phyloP scores from a whole-genome alignment of 768 basidiomycete species.

The Pilatotrama ljubarskyi region DNA sequence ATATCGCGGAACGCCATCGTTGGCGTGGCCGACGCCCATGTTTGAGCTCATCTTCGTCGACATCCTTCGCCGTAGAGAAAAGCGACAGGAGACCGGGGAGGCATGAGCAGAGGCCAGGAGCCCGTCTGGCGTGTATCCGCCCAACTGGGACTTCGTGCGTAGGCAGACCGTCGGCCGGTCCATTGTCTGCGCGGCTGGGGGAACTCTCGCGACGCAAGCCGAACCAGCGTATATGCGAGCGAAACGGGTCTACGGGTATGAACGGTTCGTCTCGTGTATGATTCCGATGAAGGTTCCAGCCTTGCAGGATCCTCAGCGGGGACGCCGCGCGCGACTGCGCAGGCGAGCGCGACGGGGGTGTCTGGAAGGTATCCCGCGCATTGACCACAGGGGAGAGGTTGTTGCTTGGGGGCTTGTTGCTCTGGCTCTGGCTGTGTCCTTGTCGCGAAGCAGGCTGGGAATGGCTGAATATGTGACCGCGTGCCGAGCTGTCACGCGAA shows the following conservation, averaged over 20 bases:
- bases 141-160: not conserved
- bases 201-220: conserved; percentile 13
- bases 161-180: conserved; percentile 2
- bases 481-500: conserved; percentile 20
- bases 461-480: conserved; percentile 1
- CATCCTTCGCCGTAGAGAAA: not conserved
- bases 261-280: conserved; percentile 44
- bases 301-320: conserved; percentile 55
- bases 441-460: conserved; percentile 18
- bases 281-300: conserved; percentile 53
- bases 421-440: conserved; percentile 18
- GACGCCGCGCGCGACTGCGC: conserved; percentile 48
- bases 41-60: not conserved
- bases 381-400: conserved; percentile 22
- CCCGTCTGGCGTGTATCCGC: not conserved
- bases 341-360: conserved; percentile 31
- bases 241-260: conserved; percentile 38
- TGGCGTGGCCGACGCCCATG: conserved; percentile 1
- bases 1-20: conserved; percentile 18
- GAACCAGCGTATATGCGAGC: conserved; percentile 26
- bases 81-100: conserved; percentile 18
- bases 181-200: conserved; percentile 9
- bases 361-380: conserved; percentile 27
- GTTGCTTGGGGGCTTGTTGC: conserved; percentile 1
- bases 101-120: conserved; percentile 5